Base-by-base conservation (phyloP, 75 land plant genomes). In the Selaginella moellendorffii region DNA sequence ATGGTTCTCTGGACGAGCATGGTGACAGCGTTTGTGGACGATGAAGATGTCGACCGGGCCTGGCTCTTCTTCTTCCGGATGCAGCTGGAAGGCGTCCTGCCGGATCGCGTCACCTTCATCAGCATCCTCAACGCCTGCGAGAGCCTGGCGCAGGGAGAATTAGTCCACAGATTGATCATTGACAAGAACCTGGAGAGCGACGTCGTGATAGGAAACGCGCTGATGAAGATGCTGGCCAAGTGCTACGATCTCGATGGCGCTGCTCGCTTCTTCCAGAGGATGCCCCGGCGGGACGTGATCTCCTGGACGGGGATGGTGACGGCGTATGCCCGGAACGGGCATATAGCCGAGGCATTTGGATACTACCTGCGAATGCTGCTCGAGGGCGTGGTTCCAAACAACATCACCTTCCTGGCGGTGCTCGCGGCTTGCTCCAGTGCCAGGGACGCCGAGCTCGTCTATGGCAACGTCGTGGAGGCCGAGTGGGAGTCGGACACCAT, bases 141-240 rank as follows among this genome's bases (percentile, higher is more conserved):
- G n/a, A n/a, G n/a, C n/a, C n/a, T n/a, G n/a, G n/a, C n/a, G n/a
- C n/a, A n/a, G n/a, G n/a, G n/a, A n/a, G n/a, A n/a, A n/a, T n/a
- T n/a, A n/a, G n/a, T n/a, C n/a, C n/a, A n/a, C n/a, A n/a, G n/a
- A n/a, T n/a, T n/a, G n/a, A n/a, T n/a, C n/a, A n/a, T n/a, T n/a
- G n/a, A n/a, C n/a, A n/a, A n/a, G n/a, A n/a, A n/a, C n/a, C n/a
- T 61, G 5, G 25, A 61, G 2, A 61, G 1, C 18, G 24, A 26
- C 62, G 24, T 17, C 24, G 27, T 54, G 19, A 23, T 71, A 27
- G 61, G 42, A 0, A 71, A 65, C 26, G 69, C 66, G 27, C 68
- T 71, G 28, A 1, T 56, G 10, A 51, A 65, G 27, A 65, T 65
- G 68, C 65, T 64, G 53, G 60, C 62, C 0, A 68, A 53, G 42